A percentile compares a stretch with the other conserved stretches of the same genome.
Conservation (phyloP, 495 filamentous ascomycete genomes). For the Hypoxylon fragiforme region DNA sequence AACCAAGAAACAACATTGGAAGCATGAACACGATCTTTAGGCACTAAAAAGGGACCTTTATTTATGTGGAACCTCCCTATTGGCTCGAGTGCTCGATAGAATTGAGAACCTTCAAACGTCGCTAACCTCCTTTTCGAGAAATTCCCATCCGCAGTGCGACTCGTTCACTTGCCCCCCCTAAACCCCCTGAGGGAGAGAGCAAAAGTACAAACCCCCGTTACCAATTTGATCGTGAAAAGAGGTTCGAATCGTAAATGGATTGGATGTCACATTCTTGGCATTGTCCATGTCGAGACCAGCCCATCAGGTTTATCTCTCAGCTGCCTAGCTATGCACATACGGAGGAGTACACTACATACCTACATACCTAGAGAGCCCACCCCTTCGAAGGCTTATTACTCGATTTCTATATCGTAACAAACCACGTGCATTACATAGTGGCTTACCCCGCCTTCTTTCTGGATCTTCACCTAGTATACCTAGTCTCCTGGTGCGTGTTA, state of each 20-base stretch:
- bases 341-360: too few relatives aligned
- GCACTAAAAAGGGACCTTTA: conserved; percentile 7
- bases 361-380: too few relatives aligned
- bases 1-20: conserved; percentile 9
- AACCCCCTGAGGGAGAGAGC: neutral
- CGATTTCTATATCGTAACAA: conserved; percentile 15
- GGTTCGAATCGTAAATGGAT: conserved; percentile 2
- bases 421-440: conserved; percentile 5
- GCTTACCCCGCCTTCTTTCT: conserved; percentile 27
- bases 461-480: neutral
- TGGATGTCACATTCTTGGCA: conserved; percentile 26
- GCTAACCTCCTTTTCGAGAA: neutral
- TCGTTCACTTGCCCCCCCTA: too few relatives aligned
- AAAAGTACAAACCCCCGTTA: neutral
- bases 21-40: conserved; percentile 11
- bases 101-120: conserved; percentile 3
- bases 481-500: neutral
- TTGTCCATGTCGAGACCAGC: conserved; percentile 27
- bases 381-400: too few relatives aligned
- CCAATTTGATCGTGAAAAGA: neutral
- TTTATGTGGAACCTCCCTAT: conserved; percentile 29
- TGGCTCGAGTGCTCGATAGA: conserved; percentile 23
- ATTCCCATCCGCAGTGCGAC: conserved; percentile 2
- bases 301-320: conserved; percentile 18
- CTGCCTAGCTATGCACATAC: too few relatives aligned